phyloP scores from a whole-genome alignment of 768 basidiomycete genomes.

The Coprinopsis marcescibilis region DNA sequence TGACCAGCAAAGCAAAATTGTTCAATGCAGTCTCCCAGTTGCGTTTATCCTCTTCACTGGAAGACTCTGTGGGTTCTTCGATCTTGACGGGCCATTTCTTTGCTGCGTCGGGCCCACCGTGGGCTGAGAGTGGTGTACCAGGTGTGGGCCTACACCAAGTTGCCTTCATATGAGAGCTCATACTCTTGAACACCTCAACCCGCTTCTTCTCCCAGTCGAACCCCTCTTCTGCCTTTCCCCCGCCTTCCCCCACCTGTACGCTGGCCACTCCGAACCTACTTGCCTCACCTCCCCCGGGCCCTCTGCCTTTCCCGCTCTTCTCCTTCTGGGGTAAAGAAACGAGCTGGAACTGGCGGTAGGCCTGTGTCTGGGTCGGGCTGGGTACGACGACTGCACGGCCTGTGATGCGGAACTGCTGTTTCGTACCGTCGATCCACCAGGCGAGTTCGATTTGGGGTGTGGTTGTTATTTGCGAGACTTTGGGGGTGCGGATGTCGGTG shows the following conservation, averaged over 20 bases:
- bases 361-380: conserved; percentile 29
- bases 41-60: conserved; percentile 23
- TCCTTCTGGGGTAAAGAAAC: not conserved
- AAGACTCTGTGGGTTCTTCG: conserved; percentile 40
- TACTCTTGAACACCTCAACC: conserved; percentile 47
- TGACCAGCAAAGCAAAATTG: conserved; percentile 67
- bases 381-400: conserved; percentile 57
- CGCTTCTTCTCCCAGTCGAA: conserved; percentile 69
- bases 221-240: conserved; percentile 25
- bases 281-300: conserved; percentile 25
- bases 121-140: conserved; percentile 38
- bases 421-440: conserved; percentile 67
- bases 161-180: conserved; percentile 63
- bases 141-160: conserved; percentile 67
- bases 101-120: conserved; percentile 49
- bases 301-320: conserved; percentile 21
- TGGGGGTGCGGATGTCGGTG: conserved; percentile 71
- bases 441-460: conserved; percentile 51
- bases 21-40: conserved; percentile 48
- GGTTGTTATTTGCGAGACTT: conserved; percentile 50
- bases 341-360: not conserved
- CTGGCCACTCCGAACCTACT: too few relatives aligned
- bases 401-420: conserved; percentile 70
- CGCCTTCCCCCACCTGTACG: conserved; percentile 25
- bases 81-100: conserved; percentile 56